phyloP scores from a whole-genome alignment of 495 filamentous ascomycete genomes.

The Xylaria castorea region DNA sequence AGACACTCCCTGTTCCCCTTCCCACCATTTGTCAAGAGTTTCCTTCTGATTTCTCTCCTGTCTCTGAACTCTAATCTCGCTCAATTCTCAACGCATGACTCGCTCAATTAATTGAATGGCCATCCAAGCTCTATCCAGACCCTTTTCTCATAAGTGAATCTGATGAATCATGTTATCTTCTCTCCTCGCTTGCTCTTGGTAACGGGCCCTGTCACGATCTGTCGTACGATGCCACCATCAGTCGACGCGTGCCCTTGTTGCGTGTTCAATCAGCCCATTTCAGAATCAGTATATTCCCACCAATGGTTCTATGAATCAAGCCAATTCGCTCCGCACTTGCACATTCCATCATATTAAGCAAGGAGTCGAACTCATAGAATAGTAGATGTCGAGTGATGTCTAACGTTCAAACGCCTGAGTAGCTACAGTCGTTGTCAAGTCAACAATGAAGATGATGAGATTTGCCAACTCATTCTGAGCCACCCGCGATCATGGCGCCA shows the following conservation, averaged over 20 bases:
- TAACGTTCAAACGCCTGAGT: background rate
- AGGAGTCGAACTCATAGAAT: background rate
- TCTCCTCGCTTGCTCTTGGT: background rate
- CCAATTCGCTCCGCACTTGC: background rate
- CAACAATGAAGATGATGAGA: background rate
- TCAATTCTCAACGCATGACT: background rate
- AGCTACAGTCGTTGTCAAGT: background rate
- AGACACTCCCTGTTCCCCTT: background rate
- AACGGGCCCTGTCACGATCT: background rate
- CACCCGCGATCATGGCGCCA: background rate
- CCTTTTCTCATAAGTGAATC: background rate
- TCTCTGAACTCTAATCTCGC: background rate
- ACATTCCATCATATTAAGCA: background rate
- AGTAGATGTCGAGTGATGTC: conserved; percentile 7
- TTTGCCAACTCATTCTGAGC: background rate
- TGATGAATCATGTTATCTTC: background rate
- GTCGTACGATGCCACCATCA: conserved; percentile 10
- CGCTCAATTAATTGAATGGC: background rate
- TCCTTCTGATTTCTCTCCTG: background rate
- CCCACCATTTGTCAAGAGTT: background rate
- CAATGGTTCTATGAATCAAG: background rate
- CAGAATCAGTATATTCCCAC: background rate
- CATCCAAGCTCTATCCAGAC: background rate
- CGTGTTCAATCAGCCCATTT: conserved; percentile 6
- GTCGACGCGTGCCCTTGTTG: background rate